A percentile compares a stretch with the other conserved stretches of the same genome.
phyloP scores from a whole-genome alignment of 345 rosid species.

The Chamaenerion angustifolium region DNA sequence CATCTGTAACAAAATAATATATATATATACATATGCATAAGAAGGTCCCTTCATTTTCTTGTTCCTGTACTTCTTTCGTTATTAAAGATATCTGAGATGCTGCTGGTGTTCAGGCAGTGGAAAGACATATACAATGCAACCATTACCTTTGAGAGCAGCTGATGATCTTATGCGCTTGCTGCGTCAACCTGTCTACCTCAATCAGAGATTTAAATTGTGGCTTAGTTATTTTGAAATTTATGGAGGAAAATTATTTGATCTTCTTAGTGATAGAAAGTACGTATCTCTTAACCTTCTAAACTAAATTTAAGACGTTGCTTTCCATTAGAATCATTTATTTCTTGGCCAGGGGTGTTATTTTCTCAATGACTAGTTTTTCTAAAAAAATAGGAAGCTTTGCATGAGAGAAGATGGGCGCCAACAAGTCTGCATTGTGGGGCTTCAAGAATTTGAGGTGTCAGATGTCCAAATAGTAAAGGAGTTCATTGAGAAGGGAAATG shows the following conservation, averaged over 20 bases:
- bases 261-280: slow-evolving; percentile 83
- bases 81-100: too few species aligned
- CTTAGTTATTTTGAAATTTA: slow-evolving; percentile 95
- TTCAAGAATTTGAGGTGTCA: slow-evolving; percentile 92
- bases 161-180: slow-evolving; percentile 78
- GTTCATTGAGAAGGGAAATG: slow-evolving; percentile 82
- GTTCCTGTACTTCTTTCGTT: too few species aligned
- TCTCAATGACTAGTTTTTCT: too few species aligned
- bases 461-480: slow-evolving; percentile 93
- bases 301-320: too few species aligned
- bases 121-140: slow-evolving; percentile 98
- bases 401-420: slow-evolving; percentile 99
- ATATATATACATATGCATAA: too few species aligned
- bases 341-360: too few species aligned
- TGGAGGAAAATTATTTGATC: slow-evolving; percentile 94
- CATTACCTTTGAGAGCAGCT: slow-evolving; percentile 74
- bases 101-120: slow-evolving; percentile 63
- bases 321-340: too few species aligned
- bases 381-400: slow-evolving; percentile 58
- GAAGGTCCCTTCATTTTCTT: too few species aligned
- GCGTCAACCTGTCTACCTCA: slow-evolving; percentile 71
- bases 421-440: slow-evolving; percentile 94
- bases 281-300: slow-evolving; percentile 14
- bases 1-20: too few species aligned
- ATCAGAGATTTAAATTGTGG: slow-evolving; percentile 87